phyloP scores from a whole-genome alignment of 805 yeast species.

The Pichia exigua region DNA sequence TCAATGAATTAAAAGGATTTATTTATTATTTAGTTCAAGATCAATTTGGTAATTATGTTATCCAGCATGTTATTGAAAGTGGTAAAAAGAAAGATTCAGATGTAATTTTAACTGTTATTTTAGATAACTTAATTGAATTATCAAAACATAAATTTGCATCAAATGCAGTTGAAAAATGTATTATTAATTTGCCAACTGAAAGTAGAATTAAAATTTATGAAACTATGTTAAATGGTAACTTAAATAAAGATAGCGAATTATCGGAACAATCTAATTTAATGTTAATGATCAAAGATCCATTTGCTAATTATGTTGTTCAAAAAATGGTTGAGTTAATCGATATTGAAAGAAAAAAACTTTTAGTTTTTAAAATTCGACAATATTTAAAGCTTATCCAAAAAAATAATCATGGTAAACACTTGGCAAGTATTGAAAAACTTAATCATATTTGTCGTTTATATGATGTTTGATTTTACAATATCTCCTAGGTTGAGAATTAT shows the following conservation, averaged over 20 bases:
- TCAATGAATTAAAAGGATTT: conserved; percentile 64
- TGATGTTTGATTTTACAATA: conserved; percentile 6
- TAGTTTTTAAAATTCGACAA: conserved; percentile 71
- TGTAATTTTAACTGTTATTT: conserved; percentile 56
- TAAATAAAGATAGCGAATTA: conserved; percentile 34
- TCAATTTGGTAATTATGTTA: conserved; percentile 96
- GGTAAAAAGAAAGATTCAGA: conserved; percentile 57
- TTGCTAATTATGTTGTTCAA: conserved; percentile 95
- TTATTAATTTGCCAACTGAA: conserved; percentile 55
- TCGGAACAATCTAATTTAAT: conserved; percentile 67
- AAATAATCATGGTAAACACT: conserved; percentile 69
- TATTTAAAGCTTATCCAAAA: conserved; percentile 69
- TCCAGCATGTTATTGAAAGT: conserved; percentile 87
- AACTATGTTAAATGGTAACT: conserved; percentile 54
- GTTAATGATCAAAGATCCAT: conserved; percentile 95
- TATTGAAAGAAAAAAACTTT: conserved; percentile 56
- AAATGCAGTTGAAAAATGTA: conserved; percentile 93
- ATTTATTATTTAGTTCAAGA: conserved; percentile 79
- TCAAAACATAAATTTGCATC: conserved; percentile 98
- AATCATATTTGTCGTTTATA: conserved; percentile 45
- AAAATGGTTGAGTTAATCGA: conserved; percentile 79
- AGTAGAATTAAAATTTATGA: conserved; percentile 60
- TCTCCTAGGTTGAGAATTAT: neutral
- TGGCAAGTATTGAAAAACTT: conserved; percentile 74
- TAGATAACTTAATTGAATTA: conserved; percentile 54